phyloP scores from a whole-genome alignment of 345 rosid genomes.

The Mercurialis annua region DNA sequence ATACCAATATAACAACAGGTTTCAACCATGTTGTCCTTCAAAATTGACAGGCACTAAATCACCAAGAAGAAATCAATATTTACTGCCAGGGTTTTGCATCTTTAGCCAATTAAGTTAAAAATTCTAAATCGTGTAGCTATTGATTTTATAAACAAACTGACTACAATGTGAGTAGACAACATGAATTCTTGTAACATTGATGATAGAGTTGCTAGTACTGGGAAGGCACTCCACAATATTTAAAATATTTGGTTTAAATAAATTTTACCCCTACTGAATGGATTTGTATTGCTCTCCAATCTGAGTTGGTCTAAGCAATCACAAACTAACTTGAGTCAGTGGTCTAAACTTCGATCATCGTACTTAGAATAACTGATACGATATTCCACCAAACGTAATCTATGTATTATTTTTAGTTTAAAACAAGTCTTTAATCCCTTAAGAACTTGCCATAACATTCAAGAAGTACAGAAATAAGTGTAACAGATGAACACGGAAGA shows the following conservation, averaged over 20 bases:
- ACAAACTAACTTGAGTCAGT: not conserved
- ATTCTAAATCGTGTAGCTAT: no score
- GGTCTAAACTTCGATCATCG: no score
- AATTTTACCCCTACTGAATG: not conserved
- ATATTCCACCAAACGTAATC: no score
- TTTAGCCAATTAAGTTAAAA: no score
- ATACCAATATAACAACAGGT: not conserved
- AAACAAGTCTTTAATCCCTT: no score
- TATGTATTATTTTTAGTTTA: no score
- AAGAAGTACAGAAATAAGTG: no score
- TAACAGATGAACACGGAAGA: no score
- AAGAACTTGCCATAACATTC: no score
- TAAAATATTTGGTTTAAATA: not conserved
- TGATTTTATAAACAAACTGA: no score
- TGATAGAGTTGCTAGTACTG: not conserved
- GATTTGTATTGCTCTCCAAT: not conserved
- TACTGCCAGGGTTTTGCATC: not conserved
- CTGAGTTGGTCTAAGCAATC: not conserved
- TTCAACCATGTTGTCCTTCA: not conserved
- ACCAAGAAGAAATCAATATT: not conserved
- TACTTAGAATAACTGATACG: no score
- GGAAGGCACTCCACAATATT: not conserved
- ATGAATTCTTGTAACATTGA: not conserved
- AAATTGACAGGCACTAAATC: not conserved
- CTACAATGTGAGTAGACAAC: no score